Percentiles rank a stretch among this genome's conserved stretches.
phyloP scores from a whole-genome alignment of 1,139 yeast species.

The Kurtzmaniella quercitrusa region DNA sequence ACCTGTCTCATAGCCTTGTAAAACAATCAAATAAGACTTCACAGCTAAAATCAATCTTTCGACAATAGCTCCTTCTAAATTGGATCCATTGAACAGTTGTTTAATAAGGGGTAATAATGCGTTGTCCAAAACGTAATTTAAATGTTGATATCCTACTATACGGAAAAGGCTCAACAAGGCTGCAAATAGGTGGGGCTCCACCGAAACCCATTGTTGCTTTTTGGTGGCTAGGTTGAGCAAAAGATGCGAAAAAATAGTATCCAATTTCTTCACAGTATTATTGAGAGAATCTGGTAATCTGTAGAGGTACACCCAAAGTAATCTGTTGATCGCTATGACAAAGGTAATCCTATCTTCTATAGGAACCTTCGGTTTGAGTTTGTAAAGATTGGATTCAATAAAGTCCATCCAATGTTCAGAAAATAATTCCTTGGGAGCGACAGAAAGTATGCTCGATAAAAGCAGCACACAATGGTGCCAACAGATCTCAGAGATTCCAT shows the following conservation, averaged over 20 bases:
- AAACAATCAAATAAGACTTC: conserved; percentile 63
- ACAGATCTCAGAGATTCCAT: conserved; percentile 29
- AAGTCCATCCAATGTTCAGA: conserved; percentile 69
- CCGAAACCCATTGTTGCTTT: conserved; percentile 68
- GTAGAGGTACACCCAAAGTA: conserved; percentile 86
- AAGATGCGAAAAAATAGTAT: conserved; percentile 50
- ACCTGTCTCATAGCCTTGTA: conserved; percentile 55
- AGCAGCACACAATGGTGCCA: conserved; percentile 75
- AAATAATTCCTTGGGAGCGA: conserved; percentile 76
- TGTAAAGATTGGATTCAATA: conserved; percentile 47
- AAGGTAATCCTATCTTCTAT: conserved; percentile 59
- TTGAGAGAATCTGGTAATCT: conserved; percentile 86
- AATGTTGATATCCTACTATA: conserved; percentile 72
- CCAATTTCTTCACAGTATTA: conserved; percentile 62
- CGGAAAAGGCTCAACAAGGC: conserved; percentile 71
- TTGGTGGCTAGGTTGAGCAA: conserved; percentile 45
- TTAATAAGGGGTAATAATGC: conserved; percentile 61
- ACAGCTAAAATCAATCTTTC: conserved; percentile 71
- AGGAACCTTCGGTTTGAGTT: conserved; percentile 33
- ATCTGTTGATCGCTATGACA: conserved; percentile 63
- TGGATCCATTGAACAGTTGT: conserved; percentile 48
- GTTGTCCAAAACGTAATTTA: conserved; percentile 75
- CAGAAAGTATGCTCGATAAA: conserved; percentile 72
- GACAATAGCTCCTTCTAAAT: conserved; percentile 59
- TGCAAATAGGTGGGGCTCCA: conserved; percentile 57